Evolutionary conservation across 1,284 basidiomycete genomes (phyloP), one percentile per base, ranked within the genome.

Genomic region (Cystobasidium slooffiae): DNA sequence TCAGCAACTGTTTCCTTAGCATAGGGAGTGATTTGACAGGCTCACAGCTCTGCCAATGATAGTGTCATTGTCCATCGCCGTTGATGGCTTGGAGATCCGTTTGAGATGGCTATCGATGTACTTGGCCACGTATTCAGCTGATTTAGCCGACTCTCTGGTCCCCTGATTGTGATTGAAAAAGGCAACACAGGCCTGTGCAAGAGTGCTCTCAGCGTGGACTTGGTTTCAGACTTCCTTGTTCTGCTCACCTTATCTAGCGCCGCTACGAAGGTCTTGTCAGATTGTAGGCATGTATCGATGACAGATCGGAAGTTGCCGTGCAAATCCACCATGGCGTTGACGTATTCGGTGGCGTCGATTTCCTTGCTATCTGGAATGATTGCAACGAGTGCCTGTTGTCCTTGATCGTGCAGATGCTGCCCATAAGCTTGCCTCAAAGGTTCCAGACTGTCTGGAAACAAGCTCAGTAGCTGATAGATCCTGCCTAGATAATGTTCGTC

Each of bases 101-200:
- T 92, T 88, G 76, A 99, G 84, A 55, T 98, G 84, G 80, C 90
- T 88, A 82, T 99, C 96, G 31, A 92, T 89, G 80, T 98, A 93
- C 83, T 92, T 94, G 46, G 96, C 95, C 61, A 99, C 87, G 67
- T 98, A 84, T 81, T 99, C 97, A 2, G 97, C 95, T 1, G 92
- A 95, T 83, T 92, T 94, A 16, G 90, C 90, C 0, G 90, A 89
- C 2, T 90, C 90, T 1, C 86, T 75, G 46, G 92, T 94, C 3
- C 93, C 95, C 73, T 90, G 89, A 82, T 99, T 99, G 61, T 89
- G 87, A 83, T 99, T 99, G 82, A 96, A 92, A 81, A 96, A 98
- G 81, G 95, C 93, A 80, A 94, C 86, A 84, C 95, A 98, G 10
- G 97, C 97, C 86, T 94, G 75, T 16, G 65, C 12, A 18, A 12